Evolutionary conservation across 345 rosid species (phyloP), one percentile per base, ranked within the genome.

Genomic region (Eucalyptus grandis): DNA sequence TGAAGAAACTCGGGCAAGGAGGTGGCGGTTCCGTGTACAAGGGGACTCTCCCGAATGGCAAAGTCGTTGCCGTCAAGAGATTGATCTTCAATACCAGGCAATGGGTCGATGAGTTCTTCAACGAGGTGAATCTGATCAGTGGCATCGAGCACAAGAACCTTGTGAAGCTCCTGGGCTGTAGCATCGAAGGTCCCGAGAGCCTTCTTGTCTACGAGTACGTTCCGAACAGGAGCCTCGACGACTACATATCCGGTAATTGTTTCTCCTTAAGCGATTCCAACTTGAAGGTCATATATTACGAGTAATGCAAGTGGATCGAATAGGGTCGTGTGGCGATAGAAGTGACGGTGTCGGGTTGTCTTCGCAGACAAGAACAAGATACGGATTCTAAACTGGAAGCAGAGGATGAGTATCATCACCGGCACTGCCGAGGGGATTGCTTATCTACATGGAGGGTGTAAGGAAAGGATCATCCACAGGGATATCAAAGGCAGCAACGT

Each of bases 141-240:
- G 94, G 95, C 58, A 93, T 95, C 65, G 92, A 94, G 53, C 98
- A 97, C 93, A 89, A 92, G 92, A 96, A 95, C 92, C 94, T 97
- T 44, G 96, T 96, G 30, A 93, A 91, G 87, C 95, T 97, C 30
- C 90, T 97, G 87, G 99, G 99, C 37, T 97, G 99, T 89, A 95
- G 98, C 91, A 95, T 96, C 49, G 97, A 96, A 95, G 99, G 99
- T 49, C 98, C 97, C 0, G 96, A 96, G 83, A 95, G 99, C 92
- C 96, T 96, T 91, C 94, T 97, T n/a, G 96, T 97, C 72, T 96
- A 97, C 51, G 99, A 97, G 90, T 96, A 95, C 89, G 95, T 95
- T 69, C 96, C 95, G 10, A 97, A 97, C 62, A 93, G 92, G 89
- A 95, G 98, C 91, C 96, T 97, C 3, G 96, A 96, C 88, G 85